Evolutionary conservation across 768 basidiomycete species (phyloP).

Genomic region (Boletellus emodensis): DNA sequence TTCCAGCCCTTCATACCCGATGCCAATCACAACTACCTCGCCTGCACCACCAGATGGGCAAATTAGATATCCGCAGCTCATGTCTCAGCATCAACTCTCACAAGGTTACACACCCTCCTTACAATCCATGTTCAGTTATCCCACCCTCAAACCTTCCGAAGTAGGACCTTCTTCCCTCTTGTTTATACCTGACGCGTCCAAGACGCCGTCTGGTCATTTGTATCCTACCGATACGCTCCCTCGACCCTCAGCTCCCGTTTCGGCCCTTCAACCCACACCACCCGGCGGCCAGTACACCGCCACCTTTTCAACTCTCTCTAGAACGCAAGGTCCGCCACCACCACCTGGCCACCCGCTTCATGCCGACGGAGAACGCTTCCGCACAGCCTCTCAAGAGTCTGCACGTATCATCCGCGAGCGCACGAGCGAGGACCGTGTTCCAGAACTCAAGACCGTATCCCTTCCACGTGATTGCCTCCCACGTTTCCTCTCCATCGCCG

Average conservation of each 20-base stretch:
- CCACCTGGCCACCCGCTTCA: conserved; percentile 23
- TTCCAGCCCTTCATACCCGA: conserved; percentile 39
- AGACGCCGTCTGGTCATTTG: conserved; percentile 18
- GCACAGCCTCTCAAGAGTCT: conserved; percentile 33
- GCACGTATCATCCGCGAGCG: conserved; percentile 33
- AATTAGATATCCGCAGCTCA: conserved; percentile 64
- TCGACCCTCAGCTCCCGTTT: conserved; percentile 28
- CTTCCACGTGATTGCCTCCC: conserved; percentile 73
- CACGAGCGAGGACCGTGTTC: conserved; percentile 29
- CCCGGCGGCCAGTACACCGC: conserved; percentile 15
- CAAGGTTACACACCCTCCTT: conserved; percentile 78
- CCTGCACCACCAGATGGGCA: conserved; percentile 47
- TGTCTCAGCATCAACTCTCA: conserved; percentile 72
- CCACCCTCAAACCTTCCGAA: conserved; percentile 31
- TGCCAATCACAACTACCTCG: conserved; percentile 68
- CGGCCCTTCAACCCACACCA: conserved; percentile 7
- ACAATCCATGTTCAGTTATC: conserved; percentile 65
- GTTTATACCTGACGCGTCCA: conserved; percentile 36
- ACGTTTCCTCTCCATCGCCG: conserved; percentile 73
- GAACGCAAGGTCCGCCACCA: conserved; percentile 23
- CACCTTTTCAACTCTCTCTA: conserved; percentile 26
- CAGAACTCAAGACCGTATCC: conserved; percentile 56
- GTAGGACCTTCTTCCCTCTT: conserved; percentile 41
- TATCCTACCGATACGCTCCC: conserved; percentile 36
- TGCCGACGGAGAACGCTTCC: conserved; percentile 25